Percentiles rank a stretch among this genome's conserved stretches.
Evolutionary conservation across 345 rosid genomes (phyloP).

Genomic region (Chamaenerion angustifolium): DNA sequence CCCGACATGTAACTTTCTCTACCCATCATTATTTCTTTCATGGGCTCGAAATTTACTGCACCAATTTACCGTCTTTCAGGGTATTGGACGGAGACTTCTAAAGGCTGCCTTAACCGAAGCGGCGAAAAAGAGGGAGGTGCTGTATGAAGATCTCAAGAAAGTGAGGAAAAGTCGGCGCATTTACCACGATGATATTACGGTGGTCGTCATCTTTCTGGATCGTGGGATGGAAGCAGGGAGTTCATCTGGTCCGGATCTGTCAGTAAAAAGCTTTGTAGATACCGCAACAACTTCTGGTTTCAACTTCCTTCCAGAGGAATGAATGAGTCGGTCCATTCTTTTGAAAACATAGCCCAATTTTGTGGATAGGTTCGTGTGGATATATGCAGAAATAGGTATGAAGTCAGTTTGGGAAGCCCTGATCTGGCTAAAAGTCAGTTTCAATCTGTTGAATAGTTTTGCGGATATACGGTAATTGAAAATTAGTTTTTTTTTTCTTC

Average conservation of each 20-base stretch:
- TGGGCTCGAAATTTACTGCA: slow-evolving; percentile 1
- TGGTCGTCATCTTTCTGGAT: slow-evolving; percentile 73
- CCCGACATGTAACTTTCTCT: slow-evolving; percentile 38
- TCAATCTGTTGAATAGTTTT: too few species aligned
- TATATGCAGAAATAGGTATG: too few species aligned
- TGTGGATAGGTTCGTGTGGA: too few species aligned
- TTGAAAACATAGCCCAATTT: too few species aligned
- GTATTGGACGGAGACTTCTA: slow-evolving; percentile 65
- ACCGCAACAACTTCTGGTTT: slow-evolving; percentile 63
- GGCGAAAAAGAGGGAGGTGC: slow-evolving; percentile 57
- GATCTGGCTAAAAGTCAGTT: too few species aligned
- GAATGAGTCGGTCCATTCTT: too few species aligned
- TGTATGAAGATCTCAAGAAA: slow-evolving; percentile 54
- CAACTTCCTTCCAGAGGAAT: too few species aligned
- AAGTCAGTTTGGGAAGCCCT: too few species aligned
- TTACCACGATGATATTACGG: slow-evolving; percentile 83
- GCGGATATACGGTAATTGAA: too few species aligned
- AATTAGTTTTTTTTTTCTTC: too few species aligned
- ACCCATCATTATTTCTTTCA: background rate
- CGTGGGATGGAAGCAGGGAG: slow-evolving; percentile 24
- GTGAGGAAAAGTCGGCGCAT: slow-evolving; percentile 36
- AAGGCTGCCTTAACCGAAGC: slow-evolving; percentile 60
- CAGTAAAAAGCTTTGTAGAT: slow-evolving; percentile 49
- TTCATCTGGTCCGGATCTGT: slow-evolving; percentile 44
- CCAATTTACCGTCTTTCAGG: slow-evolving; percentile 21